Conservation (phyloP, 2,329 filamentous ascomycete species). For the Annulohypoxylon truncatum region DNA sequence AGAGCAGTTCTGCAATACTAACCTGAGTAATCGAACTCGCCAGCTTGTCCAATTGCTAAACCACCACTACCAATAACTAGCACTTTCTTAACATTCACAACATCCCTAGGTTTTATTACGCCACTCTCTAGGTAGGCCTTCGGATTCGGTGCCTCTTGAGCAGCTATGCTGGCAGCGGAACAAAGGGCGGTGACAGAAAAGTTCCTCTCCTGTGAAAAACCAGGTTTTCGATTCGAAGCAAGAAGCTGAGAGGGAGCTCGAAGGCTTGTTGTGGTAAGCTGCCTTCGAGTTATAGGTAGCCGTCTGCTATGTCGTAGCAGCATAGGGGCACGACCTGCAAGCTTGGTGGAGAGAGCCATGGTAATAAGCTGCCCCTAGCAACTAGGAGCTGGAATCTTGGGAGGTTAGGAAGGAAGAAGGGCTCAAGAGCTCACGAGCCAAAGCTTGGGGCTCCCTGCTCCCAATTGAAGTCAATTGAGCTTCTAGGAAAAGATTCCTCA, state of each 20-base stretch:
- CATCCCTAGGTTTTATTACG: slow-evolving; percentile 80
- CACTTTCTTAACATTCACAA: slow-evolving; percentile 95
- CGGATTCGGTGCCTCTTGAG: slow-evolving; percentile 80
- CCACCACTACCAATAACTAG: slow-evolving; percentile 96
- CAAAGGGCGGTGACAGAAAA: slow-evolving; percentile 61
- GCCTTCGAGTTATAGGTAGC: slow-evolving; percentile 59
- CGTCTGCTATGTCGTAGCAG: slow-evolving; percentile 67
- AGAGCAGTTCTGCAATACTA: slow-evolving; percentile 53
- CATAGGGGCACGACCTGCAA: slow-evolving; percentile 69
- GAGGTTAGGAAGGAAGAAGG: slow-evolving; percentile 38
- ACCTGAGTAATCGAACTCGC: slow-evolving; percentile 99
- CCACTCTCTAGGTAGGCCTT: slow-evolving; percentile 92
- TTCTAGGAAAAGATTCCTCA: slow-evolving; percentile 34
- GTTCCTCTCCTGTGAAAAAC: slow-evolving; percentile 58
- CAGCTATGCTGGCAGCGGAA: slow-evolving; percentile 52
- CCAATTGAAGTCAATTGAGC: slow-evolving; percentile 49
- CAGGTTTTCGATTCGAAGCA: slow-evolving; percentile 52
- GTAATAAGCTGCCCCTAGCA: slow-evolving; percentile 8
- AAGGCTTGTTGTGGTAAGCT: slow-evolving; percentile 55
- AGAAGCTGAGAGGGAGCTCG: slow-evolving; percentile 52
- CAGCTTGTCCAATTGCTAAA: slow-evolving; percentile 95
- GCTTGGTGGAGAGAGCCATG: slow-evolving; percentile 51
- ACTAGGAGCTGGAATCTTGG: slow-evolving; percentile 29
- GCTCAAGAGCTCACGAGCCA: slow-evolving; percentile 46
- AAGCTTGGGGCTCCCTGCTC: slow-evolving; percentile 45